Evolutionary conservation across 306 rosid genomes (phyloP), one percentile per base, ranked within the genome.

Genomic region (Dryas drummondii): DNA sequence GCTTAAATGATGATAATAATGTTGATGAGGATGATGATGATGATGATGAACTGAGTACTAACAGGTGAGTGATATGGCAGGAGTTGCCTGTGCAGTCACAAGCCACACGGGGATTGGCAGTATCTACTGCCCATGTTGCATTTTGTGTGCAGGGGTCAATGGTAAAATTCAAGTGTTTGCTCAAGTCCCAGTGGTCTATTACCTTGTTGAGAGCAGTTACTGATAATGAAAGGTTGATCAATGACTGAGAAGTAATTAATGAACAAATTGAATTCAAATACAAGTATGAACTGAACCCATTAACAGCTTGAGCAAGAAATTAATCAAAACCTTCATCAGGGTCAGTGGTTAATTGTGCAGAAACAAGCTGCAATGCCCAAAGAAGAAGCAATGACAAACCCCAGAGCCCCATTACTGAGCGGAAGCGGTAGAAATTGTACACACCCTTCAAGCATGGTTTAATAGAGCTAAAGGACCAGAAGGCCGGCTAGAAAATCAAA

Each of bases 21-120:
- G 46, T 42, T 65, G 16, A 62, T 48, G 49, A 63, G 46, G 61
- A 27, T 51, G 14, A 37, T 13, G 22, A n/a, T n/a, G n/a, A n/a
- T n/a, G 0, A 49, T 46, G 79, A 44, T 45, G 44, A 59, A 72
- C 70, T 60, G 22, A 78, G 65, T 67, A 67, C 77, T 75, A 32
- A 83, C 83, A 83, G 72, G 81, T 75, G 57, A 15, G 81, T 83
- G 44, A 83, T 72, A 64, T 79, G 81, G 72, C 83, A 83, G 58
- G 73, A 50, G 48, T 9, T 75, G 53, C 71, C 78, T 2, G 10
- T 11, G 17, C 86, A 83, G 57, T 66, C 68, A 40, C 84, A 83
- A 66, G 68, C 76, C 2, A 79, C 76, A 16, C 76, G 72, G 0
- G 86, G 86, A 70, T 83, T 83, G 1, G 81, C 81, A 66, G n/a